These are phyloP conservation scores for Phytophthora rubi DNA, from an alignment of 352 stramenopile genomes.

Conservation along the genomic window DNA sequence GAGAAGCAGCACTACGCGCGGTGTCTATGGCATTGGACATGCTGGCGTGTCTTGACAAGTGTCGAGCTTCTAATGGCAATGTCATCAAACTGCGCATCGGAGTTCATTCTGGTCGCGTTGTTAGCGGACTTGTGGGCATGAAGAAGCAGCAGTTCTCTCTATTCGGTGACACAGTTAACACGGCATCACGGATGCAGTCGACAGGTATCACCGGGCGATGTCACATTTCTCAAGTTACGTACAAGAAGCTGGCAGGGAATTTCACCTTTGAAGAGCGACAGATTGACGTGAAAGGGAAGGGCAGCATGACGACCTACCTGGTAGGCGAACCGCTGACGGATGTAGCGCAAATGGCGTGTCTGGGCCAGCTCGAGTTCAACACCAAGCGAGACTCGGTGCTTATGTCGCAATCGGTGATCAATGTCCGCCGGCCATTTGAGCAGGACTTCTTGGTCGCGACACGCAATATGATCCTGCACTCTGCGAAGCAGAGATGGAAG, in stretches of 20 bases:
- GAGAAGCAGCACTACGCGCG: constrained; percentile 74
- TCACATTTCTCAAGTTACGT: constrained; percentile 84
- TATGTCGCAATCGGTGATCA: constrained; percentile 46
- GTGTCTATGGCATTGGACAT: constrained; percentile 86
- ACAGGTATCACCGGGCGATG: constrained; percentile 81
- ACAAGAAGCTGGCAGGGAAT: constrained; percentile 78
- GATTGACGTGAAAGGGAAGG: constrained; percentile 90
- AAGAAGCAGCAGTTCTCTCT: constrained; percentile 94
- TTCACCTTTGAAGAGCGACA: constrained; percentile 83
- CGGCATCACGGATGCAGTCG: constrained; percentile 89
- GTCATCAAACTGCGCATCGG: constrained; percentile 91
- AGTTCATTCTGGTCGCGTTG: constrained; percentile 90
- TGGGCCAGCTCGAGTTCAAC: constrained; percentile 70
- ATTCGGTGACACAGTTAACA: constrained; percentile 95
- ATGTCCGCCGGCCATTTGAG: constrained; percentile 53
- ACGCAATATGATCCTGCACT: constrained; percentile 56
- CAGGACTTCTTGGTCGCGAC: constrained; percentile 61
- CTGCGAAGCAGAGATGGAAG: constrained; percentile 57
- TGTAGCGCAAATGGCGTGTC: constrained; percentile 58
- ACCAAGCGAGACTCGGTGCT: constrained; percentile 69
- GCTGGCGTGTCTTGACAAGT: constrained; percentile 70
- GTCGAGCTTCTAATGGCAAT: constrained; percentile 77
- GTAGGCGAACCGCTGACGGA: constrained; percentile 76
- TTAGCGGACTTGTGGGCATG: constrained; percentile 89
- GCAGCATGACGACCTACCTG: constrained; percentile 84